phyloP scores from a whole-genome alignment of 768 basidiomycete genomes.

The button mushroom (Agaricus bisporus) region DNA sequence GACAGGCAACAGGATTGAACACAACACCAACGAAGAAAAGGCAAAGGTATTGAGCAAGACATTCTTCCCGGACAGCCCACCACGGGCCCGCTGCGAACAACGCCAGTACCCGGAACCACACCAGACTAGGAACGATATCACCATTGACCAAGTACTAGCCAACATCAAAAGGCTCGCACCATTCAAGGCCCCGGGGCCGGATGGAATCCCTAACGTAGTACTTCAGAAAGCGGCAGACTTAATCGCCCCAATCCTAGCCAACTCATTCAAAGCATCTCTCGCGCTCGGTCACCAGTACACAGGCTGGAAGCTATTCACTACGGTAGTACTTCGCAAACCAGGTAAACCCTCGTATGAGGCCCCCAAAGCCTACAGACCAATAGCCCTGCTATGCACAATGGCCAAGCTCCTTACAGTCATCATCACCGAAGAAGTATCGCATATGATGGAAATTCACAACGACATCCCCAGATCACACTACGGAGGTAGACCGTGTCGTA shows the following conservation, averaged over 20 bases:
- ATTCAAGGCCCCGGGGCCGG: conserved; percentile 23
- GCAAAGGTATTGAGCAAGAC: conserved; percentile 12
- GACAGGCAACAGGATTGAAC: neutral
- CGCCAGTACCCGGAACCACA: conserved; percentile 21
- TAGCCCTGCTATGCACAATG: conserved; percentile 23
- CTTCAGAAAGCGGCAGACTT: conserved; percentile 12
- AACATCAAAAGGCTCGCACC: conserved; percentile 23
- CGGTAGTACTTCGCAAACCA: conserved; percentile 26
- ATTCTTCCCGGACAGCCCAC: conserved; percentile 23
- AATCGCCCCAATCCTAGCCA: conserved; percentile 9
- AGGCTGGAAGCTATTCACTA: conserved; percentile 18
- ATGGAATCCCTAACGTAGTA: conserved; percentile 21
- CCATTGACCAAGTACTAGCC: conserved; percentile 18
- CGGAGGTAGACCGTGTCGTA: conserved; percentile 27
- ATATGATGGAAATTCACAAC: conserved; percentile 18
- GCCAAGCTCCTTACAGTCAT: conserved; percentile 22
- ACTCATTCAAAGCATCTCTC: conserved; percentile 15
- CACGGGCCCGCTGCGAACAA: conserved; percentile 6
- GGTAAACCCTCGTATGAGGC: conserved; percentile 24
- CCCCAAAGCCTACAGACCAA: conserved; percentile 27
- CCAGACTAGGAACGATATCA: conserved; percentile 14
- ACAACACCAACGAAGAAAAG: conserved; percentile 21
- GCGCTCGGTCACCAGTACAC: neutral
- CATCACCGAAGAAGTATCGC: conserved; percentile 17
- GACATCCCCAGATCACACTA: conserved; percentile 29